Evolutionary conservation across 202 grass and related monocot species (phyloP), one percentile per base, ranked within the genome.

Genomic region (Brachypodium distachyon): DNA sequence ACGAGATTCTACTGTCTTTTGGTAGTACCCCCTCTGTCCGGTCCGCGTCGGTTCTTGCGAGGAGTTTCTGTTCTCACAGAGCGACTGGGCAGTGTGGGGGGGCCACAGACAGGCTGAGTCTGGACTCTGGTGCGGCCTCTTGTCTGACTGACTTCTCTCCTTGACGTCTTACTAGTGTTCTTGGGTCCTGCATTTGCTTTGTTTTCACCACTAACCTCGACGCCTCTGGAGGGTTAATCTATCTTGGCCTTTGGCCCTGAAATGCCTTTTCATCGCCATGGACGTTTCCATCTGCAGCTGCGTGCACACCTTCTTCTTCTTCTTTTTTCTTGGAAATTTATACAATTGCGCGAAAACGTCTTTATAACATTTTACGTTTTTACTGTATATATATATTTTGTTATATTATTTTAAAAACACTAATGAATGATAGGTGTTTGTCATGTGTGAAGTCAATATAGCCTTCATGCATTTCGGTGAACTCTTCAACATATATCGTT

Each of bases 211-310:
- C 63, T 56, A 32, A 25, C n/a, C 73, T 27, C 10, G 36, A 8
- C 66, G 7, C 65, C 57, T 32, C 42, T 63, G 12, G 26, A 50
- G 33, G 34, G 19, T 46, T 81, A 58, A 72, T 78, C 67, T 51
- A 73, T 57, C 66, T 75, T 50, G 66, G 59, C 50, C 6, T 26
- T 31, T 19, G 73, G 28, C 38, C 64, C 72, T 9, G 65, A 25
- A 37, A 9, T n/a, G 9, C 38, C 62, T 72, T 87, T 58, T 57
- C 14, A 59, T 87, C 85, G 43, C 85, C 85, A 46, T 73, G 79
- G 58, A 82, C 27, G 72, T 21, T 28, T 72, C 12, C 72, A 70
- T 56, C 56, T 22, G 57, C 63, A 3, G 4, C 9, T 1, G 5
- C 19, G n/a, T n/a, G n/a, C n/a, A n/a, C n/a, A n/a, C n/a, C n/a